Evolutionary conservation across 257 asterid species (phyloP), one percentile per base, ranked within the genome.

Genomic region (Nicotiana attenuata): DNA sequence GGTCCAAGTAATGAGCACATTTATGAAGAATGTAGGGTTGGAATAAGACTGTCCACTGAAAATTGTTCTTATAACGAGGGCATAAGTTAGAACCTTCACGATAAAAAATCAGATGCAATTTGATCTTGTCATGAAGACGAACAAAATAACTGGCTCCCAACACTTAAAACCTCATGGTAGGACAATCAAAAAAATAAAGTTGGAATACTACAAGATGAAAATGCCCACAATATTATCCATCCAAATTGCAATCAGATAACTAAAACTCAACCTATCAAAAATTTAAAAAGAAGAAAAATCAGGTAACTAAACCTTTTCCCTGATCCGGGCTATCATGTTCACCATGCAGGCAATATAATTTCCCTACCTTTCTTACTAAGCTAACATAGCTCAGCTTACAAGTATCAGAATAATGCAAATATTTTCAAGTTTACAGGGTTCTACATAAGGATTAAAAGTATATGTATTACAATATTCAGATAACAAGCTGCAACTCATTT

Each of bases 1-100:
- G 77, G 77, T 38, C 45, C 77, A 69, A 56, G 33, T 69, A 69
- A 69, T 41, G 33, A 69, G 77, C 57, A 41, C 45, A 38, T 69
- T 38, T 38, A 38, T n/a, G 1, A 35, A 67, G 29, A 28, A 68
- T 68, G 56, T 2, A 20, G 19, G 77, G 55, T 38, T 38, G 55
- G 52, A 68, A 68, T 10, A 35, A 9, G 56, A 68, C 77, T n/a
- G 55, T 68, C 77, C 77, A 38, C 5, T 35, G 56, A 35, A 6
- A 35, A 35, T 35, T 35, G 45, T 1, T 7, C n/a, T 68, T 68
- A 53, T 68, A 68, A 5, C 10, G n/a, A 28, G 11, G 33, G n/a
- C 41, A 11, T 5, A 29, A 69, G 17, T 69, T 69, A 9, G 77
- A 69, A 11, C 33, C 77, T 69, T 41, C 19, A 69, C 11, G 29